phyloP scores from a whole-genome alignment of 768 basidiomycete species.

The Infundibulicybe gibba region DNA sequence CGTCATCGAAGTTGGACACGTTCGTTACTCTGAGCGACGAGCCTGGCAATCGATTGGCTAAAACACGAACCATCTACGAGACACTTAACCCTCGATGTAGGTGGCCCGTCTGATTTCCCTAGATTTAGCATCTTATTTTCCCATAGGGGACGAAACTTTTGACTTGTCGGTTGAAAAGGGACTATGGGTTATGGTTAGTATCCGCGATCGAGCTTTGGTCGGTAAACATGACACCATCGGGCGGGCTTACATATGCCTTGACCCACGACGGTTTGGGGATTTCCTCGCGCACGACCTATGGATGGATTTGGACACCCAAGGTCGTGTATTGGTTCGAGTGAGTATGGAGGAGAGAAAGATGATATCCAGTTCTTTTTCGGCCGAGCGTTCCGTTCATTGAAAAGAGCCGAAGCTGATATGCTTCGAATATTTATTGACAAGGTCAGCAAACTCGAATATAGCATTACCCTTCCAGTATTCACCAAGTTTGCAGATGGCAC shows the following conservation, averaged over 20 bases:
- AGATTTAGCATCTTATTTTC: slow-evolving; percentile 2
- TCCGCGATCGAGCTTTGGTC: slow-evolving; percentile 84
- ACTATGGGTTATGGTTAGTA: slow-evolving; percentile 96
- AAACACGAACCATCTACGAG: slow-evolving; percentile 96
- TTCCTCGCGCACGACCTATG: slow-evolving; percentile 88
- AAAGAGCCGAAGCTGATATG: slow-evolving; percentile 94
- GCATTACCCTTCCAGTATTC: background rate
- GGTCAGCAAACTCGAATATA: slow-evolving; percentile 37
- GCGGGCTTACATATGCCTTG: slow-evolving; percentile 87
- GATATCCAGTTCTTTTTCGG: slow-evolving; percentile 98
- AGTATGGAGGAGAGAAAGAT: slow-evolving; percentile 99
- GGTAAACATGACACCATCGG: slow-evolving; percentile 94
- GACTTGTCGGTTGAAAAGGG: slow-evolving; percentile 91
- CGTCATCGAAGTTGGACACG: slow-evolving; percentile 81
- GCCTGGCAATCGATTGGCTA: slow-evolving; percentile 82
- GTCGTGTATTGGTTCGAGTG: slow-evolving; percentile 81
- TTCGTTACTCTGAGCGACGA: slow-evolving; percentile 96
- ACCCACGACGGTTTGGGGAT: slow-evolving; percentile 85
- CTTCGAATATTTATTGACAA: slow-evolving; percentile 95
- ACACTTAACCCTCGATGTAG: slow-evolving; percentile 84
- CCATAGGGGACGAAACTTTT: slow-evolving; percentile 92
- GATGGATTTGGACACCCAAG: slow-evolving; percentile 85
- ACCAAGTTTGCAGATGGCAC: slow-evolving; percentile 69
- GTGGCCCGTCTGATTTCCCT: slow-evolving; percentile 22
- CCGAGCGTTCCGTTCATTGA: slow-evolving; percentile 88